Evolutionary conservation across 495 filamentous ascomycete genomes (phyloP).

Genomic region (Echria macrotheca): DNA sequence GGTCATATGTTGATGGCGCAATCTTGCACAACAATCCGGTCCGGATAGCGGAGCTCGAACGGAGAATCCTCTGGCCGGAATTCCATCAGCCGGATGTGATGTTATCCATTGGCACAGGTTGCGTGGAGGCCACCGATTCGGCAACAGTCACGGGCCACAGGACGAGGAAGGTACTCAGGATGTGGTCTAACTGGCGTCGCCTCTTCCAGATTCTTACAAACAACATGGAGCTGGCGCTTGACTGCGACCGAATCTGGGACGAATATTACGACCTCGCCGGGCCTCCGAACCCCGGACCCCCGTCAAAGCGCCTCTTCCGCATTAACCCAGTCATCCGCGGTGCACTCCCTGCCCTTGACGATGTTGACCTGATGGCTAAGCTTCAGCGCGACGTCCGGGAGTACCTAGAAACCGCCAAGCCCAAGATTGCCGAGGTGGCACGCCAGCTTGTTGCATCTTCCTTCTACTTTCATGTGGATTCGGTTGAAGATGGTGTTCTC

Average conservation of each 20-base stretch:
- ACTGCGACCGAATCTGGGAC: slow-evolving; percentile 3
- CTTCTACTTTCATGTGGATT: slow-evolving; percentile 5
- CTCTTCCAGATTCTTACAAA: background rate
- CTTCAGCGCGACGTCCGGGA: background rate
- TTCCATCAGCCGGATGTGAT: slow-evolving; percentile 4
- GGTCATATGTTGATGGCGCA: slow-evolving; percentile 3
- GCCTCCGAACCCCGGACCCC: background rate
- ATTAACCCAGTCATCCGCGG: background rate
- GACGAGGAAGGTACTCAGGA: background rate
- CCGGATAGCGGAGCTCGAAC: background rate
- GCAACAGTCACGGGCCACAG: background rate
- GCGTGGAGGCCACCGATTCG: background rate
- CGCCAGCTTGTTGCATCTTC: slow-evolving; percentile 5
- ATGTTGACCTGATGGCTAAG: background rate
- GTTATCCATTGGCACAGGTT: slow-evolving; percentile 4
- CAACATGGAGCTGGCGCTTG: slow-evolving; percentile 3
- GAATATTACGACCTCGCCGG: background rate
- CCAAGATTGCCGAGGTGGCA: background rate
- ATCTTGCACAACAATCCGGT: slow-evolving; percentile 7
- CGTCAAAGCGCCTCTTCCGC: slow-evolving; percentile 1
- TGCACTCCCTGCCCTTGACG: background rate
- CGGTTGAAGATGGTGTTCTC: background rate
- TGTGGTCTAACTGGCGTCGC: background rate
- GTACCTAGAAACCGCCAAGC: background rate
- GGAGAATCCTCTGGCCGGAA: slow-evolving; percentile 3